Percentiles rank a stretch among this genome's conserved stretches.
Conservation (phyloP, 2,329 filamentous ascomycete genomes). For the Cercospora berteroae region DNA sequence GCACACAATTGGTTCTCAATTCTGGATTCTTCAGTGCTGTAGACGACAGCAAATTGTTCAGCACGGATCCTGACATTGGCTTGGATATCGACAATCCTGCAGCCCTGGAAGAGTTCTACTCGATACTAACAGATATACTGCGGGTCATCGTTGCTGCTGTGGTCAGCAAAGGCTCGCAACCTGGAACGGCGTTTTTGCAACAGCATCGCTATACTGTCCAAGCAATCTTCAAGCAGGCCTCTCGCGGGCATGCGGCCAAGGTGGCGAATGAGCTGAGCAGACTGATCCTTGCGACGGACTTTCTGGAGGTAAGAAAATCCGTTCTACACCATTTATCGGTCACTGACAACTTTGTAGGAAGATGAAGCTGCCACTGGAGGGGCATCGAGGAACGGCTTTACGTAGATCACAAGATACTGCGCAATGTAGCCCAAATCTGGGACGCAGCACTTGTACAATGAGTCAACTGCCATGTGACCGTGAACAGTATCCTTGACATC, state of each 20-base stretch:
- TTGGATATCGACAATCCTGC: conserved; percentile 67
- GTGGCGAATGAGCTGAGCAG: conserved; percentile 85
- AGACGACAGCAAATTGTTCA: conserved; percentile 79
- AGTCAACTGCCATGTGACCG: not conserved
- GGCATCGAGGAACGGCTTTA: conserved; percentile 18
- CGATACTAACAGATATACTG: conserved; percentile 74
- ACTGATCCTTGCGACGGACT: conserved; percentile 77
- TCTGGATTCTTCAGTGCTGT: conserved; percentile 82
- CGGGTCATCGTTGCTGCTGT: conserved; percentile 80
- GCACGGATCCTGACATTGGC: conserved; percentile 87
- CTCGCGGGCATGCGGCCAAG: conserved; percentile 52
- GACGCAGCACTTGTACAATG: not conserved
- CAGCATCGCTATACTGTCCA: conserved; percentile 82
- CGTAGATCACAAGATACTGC: conserved; percentile 4
- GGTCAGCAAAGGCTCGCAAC: conserved; percentile 72
- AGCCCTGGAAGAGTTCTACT: conserved; percentile 78
- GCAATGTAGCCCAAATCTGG: not conserved
- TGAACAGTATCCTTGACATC: not conserved
- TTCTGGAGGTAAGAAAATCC: conserved; percentile 69
- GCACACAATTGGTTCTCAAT: conserved; percentile 82
- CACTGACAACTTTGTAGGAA: conserved; percentile 14
- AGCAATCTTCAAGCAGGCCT: conserved; percentile 81
- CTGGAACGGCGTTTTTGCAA: conserved; percentile 74
- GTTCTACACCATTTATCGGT: not conserved
- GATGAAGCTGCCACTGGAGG: conserved; percentile 17